A percentile compares a stretch with the other conserved stretches of the same genome.
These are phyloP conservation scores for Cylindrodendrum hubeiense DNA, from an alignment of 2,329 filamentous ascomycete species.

Conservation along the genomic window DNA sequence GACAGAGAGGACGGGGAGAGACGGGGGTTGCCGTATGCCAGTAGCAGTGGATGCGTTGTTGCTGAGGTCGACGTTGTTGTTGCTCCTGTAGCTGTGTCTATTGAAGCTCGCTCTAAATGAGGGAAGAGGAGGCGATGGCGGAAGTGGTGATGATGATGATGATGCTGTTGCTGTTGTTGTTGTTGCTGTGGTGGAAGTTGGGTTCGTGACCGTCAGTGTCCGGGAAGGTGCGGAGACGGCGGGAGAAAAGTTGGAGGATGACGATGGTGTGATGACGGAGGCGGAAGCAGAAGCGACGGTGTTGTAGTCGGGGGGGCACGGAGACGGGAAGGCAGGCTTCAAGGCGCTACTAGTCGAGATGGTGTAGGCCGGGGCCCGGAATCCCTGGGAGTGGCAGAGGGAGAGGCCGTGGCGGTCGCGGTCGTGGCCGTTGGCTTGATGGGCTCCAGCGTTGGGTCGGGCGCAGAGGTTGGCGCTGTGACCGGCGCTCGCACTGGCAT, in stretches of 20 bases:
- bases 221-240: constrained; percentile 30
- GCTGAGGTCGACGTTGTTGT: constrained; percentile 29
- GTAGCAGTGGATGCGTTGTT: constrained; percentile 48
- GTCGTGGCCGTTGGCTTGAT: constrained; percentile 7
- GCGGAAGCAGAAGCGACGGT: constrained; percentile 32
- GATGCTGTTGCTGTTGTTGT: constrained; percentile 1
- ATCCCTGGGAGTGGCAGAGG: constrained; percentile 13
- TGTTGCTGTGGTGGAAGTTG: constrained; percentile 29
- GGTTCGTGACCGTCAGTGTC: constrained; percentile 34
- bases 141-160: constrained; percentile 3
- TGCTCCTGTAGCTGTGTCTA: constrained; percentile 28
- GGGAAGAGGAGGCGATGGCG: constrained; percentile 20
- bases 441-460: neutral
- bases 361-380: constrained; percentile 12
- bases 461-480: constrained; percentile 9
- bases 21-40: constrained; percentile 10
- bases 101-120: constrained; percentile 36
- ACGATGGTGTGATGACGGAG: constrained; percentile 27
- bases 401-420: constrained; percentile 17
- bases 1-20: constrained; percentile 46
- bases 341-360: constrained; percentile 32
- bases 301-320: constrained; percentile 37
- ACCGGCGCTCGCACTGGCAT: constrained; percentile 16
- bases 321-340: constrained; percentile 38
- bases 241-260: constrained; percentile 37